These are phyloP conservation scores for Cetradonia linearis DNA, from an alignment of 495 filamentous ascomycete genomes.

Conservation along the genomic window DNA sequence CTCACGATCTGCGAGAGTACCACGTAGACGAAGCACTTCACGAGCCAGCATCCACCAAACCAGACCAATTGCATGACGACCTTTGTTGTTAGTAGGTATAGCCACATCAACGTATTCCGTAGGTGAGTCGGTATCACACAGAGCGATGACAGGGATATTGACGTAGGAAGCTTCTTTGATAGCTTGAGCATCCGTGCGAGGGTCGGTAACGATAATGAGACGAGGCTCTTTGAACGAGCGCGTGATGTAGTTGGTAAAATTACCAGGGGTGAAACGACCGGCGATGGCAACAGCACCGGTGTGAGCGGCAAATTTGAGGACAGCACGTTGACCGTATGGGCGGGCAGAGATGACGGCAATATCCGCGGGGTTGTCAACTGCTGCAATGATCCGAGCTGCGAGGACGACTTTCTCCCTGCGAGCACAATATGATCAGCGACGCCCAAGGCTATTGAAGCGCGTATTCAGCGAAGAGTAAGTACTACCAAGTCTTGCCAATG, in stretches of 20 bases:
- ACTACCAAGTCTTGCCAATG: conserved; percentile 99
- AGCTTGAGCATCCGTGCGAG: conserved; percentile 97
- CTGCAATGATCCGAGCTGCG: conserved; percentile 94
- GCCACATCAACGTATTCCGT: conserved; percentile 99
- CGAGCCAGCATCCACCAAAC: conserved; percentile 99
- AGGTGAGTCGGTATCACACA: conserved; percentile 98
- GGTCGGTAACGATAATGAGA: conserved; percentile 98
- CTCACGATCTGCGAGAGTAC: conserved; percentile 87
- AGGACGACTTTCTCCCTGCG: conserved; percentile 97
- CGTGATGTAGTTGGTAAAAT: conserved; percentile 99
- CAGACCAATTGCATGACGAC: conserved; percentile 93
- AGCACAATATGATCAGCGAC: conserved; percentile 5
- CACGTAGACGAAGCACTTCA: conserved; percentile 97
- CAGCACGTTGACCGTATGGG: conserved; percentile 97
- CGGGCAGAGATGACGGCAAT: conserved; percentile 98
- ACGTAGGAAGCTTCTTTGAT: conserved; percentile 99
- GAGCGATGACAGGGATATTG: conserved; percentile 98
- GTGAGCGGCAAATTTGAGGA: conserved; percentile 97
- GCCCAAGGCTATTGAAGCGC: not conserved
- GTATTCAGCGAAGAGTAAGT: conserved; percentile 9
- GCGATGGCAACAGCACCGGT: conserved; percentile 96
- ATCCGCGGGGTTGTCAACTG: conserved; percentile 98
- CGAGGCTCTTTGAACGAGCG: conserved; percentile 99
- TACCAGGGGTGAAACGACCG: conserved; percentile 98
- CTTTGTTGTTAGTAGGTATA: conserved; percentile 99